Evolutionary conservation across 2,329 filamentous ascomycete genomes (phyloP), one percentile per base, ranked within the genome.

Genomic region (Cordyceps tenuipes): DNA sequence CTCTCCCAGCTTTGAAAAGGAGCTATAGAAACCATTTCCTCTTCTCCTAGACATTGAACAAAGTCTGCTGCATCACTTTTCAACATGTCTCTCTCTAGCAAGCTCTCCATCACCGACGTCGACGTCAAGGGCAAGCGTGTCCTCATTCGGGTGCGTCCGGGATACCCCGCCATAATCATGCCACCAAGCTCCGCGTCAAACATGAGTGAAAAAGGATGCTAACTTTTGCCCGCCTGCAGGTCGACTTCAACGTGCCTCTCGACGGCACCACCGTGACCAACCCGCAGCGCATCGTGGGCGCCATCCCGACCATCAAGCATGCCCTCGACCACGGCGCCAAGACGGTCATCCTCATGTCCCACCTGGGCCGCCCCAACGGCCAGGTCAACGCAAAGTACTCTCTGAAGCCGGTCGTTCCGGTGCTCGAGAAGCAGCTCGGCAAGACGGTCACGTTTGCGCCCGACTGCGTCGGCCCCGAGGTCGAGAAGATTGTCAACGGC

Each of bases 241-340:
- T 99, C 76, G 94, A 99, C 85, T 99, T 99, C 87, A 99, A 99
- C 79, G 95, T 99, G 61, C 94, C 94, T 65, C 91, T 99, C 72
- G 91, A 99, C 74, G 84, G 81, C 68, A 82, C 94, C 74, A 95
- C 91, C 81, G 85, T 99, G 76, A 97, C 94, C 76, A 99, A 99
- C 85, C 91, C 88, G 79, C 94, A 99, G 82, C 92, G 94, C 76
- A 99, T 99, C 72, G 92, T 91, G 71, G 95, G 94, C 72, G 94
- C 94, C 70, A 79, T 96, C 65, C 91, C 91, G 70, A 96, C 92
- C 70, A 96, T 97, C 82, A 95, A 95, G 81, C 87, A 96, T 76
- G 91, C 91, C 72, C 80, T 94, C 70, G 90, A 96, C 67, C 79
- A 96, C 75, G 90, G 90, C 68, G 92, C 92, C 73, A 96, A 95